Conservation (phyloP, 2,329 filamentous ascomycete genomes). For the Paecilomyces formosus region DNA sequence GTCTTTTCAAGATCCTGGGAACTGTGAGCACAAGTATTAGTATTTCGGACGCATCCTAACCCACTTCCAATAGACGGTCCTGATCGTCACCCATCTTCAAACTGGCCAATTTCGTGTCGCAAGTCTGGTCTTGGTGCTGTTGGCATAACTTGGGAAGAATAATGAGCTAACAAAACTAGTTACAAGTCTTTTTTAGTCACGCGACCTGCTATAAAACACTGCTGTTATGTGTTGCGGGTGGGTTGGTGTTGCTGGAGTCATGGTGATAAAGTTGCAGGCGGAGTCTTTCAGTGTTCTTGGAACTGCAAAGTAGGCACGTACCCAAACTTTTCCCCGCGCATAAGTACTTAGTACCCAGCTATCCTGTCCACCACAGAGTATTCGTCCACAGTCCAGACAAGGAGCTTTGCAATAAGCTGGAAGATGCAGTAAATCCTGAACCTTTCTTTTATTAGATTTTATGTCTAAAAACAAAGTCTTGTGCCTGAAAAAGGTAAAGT, state of each 20-base stretch:
- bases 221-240: not conserved
- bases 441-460: too few relatives aligned
- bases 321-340: not conserved
- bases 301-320: not conserved
- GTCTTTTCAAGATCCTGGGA: constrained; percentile 50
- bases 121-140: constrained; percentile 1
- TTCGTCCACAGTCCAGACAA: not conserved
- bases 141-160: not conserved
- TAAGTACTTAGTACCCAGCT: too few relatives aligned
- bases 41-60: not conserved
- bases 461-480: too few relatives aligned
- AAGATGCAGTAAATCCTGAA: too few relatives aligned
- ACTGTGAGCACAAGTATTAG: not conserved
- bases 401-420: not conserved
- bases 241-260: not conserved
- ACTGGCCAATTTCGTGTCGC: constrained; percentile 3
- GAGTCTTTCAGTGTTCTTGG: not conserved
- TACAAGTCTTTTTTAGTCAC: not conserved
- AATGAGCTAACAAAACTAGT: not conserved
- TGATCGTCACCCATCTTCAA: constrained; percentile 7
- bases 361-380: too few relatives aligned
- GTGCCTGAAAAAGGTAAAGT: too few relatives aligned
- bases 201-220: not conserved
- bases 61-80: constrained; percentile 4
- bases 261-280: not conserved